phyloP scores from a whole-genome alignment of 139 green algal species.

The Chlamydomonas incerta region DNA sequence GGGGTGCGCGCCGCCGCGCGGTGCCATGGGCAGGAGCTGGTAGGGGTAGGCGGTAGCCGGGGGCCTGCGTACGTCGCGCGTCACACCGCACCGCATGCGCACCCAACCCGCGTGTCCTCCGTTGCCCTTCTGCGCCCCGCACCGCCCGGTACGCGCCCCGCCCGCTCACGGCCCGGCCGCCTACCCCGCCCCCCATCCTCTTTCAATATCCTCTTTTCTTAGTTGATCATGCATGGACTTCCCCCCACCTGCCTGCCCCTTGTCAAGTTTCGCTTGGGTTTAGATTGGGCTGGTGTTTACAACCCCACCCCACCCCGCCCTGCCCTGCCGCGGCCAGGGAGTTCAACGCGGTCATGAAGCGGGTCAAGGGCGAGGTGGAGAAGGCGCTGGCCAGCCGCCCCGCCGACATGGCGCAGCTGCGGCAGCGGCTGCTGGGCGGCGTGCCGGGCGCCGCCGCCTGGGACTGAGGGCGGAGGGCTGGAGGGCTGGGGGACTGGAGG shows the following conservation, averaged over 20 bases:
- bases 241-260: background rate
- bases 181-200: too few relatives aligned
- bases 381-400: slow-evolving; percentile 21
- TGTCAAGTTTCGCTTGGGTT: too few relatives aligned
- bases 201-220: too few relatives aligned
- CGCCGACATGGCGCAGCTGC: slow-evolving; percentile 1
- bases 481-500: too few relatives aligned
- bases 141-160: background rate
- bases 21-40: too few relatives aligned
- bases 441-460: background rate
- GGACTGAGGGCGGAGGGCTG: background rate
- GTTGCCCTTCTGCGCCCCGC: background rate
- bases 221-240: background rate
- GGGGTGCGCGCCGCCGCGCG: too few relatives aligned
- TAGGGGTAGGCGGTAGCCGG: background rate
- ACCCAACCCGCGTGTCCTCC: too few relatives aligned
- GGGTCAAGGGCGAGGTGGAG: slow-evolving; percentile 43
- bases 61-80: too few relatives aligned
- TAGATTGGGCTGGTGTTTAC: background rate
- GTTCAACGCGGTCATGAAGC: slow-evolving; percentile 69
- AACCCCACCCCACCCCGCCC: background rate
- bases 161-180: too few relatives aligned
- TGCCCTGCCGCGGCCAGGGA: slow-evolving; percentile 67
- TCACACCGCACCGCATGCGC: too few relatives aligned
- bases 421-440: slow-evolving; percentile 10